Evolutionary conservation across 805 yeast genomes (phyloP).

Genomic region (Wickerhamiella cacticola): DNA sequence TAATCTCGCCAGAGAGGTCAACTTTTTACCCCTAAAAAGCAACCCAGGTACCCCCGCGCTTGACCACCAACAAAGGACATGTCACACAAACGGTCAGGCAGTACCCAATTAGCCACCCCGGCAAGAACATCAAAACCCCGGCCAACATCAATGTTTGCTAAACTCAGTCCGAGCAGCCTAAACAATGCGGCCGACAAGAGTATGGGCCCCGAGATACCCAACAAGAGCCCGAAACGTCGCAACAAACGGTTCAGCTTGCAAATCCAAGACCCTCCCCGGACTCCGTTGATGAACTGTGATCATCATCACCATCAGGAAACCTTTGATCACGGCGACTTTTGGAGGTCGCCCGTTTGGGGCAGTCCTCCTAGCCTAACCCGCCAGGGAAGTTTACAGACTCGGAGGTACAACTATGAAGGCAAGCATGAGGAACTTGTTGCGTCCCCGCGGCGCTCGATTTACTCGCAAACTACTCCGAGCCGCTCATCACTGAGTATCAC

Average conservation of each 20-base stretch:
- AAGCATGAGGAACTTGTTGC: neutral
- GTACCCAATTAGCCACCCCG: neutral
- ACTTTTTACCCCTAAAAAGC: neutral
- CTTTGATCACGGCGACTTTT: neutral
- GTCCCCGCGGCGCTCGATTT: slow-evolving; percentile 5
- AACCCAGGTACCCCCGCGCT: neutral
- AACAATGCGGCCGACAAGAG: too few relatives aligned
- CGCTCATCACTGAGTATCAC: neutral
- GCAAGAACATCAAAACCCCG: neutral
- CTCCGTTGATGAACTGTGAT: neutral
- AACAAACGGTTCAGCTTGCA: slow-evolving; percentile 3
- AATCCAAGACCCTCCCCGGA: neutral
- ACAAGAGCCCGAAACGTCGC: slow-evolving; percentile 1
- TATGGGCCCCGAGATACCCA: slow-evolving; percentile 8
- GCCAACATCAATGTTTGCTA: slow-evolving; percentile 6
- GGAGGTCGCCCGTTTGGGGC: slow-evolving; percentile 3
- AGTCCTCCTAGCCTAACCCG: slow-evolving; percentile 1
- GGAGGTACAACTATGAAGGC: slow-evolving; percentile 1
- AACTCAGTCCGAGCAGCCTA: neutral
- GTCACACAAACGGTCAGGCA: slow-evolving; percentile 4
- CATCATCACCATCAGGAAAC: neutral
- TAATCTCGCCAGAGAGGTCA: neutral
- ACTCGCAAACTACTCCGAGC: neutral
- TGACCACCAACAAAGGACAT: neutral
- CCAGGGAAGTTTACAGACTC: slow-evolving; percentile 8